phyloP scores from a whole-genome alignment of 2,329 filamentous ascomycete species.

The Ophiostoma sp. region DNA sequence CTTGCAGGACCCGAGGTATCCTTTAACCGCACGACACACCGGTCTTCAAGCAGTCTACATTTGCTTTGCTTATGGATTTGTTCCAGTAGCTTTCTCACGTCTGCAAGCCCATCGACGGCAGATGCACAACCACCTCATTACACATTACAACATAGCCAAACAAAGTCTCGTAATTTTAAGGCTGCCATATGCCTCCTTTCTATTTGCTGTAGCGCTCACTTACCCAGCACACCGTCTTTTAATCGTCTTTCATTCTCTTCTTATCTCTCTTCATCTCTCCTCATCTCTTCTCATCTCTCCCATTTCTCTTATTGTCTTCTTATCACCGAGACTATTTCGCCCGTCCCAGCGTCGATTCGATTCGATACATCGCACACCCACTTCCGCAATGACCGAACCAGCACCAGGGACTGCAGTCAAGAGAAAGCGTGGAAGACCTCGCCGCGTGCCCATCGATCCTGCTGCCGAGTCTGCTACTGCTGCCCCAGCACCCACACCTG shows the following conservation, averaged over 20 bases:
- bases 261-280: neutral
- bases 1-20: neutral
- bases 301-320: neutral
- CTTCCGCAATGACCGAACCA: conserved; percentile 16
- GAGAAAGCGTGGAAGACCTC: conserved; percentile 23
- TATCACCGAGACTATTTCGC: neutral
- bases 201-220: neutral
- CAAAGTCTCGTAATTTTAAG: neutral
- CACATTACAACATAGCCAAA: conserved; percentile 1
- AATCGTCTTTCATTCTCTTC: neutral
- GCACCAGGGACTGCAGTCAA: conserved; percentile 18
- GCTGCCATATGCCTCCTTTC: neutral
- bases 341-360: neutral
- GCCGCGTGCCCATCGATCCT: conserved; percentile 16
- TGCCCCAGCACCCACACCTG: neutral
- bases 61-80: neutral
- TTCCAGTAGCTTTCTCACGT: neutral
- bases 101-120: neutral
- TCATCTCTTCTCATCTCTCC: neutral
- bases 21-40: neutral
- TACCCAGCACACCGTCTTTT: neutral
- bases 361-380: neutral
- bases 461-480: neutral
- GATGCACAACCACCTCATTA: neutral
- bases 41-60: neutral